Conservation (phyloP, 208 protist species). For the Entamoeba invadens region DNA sequence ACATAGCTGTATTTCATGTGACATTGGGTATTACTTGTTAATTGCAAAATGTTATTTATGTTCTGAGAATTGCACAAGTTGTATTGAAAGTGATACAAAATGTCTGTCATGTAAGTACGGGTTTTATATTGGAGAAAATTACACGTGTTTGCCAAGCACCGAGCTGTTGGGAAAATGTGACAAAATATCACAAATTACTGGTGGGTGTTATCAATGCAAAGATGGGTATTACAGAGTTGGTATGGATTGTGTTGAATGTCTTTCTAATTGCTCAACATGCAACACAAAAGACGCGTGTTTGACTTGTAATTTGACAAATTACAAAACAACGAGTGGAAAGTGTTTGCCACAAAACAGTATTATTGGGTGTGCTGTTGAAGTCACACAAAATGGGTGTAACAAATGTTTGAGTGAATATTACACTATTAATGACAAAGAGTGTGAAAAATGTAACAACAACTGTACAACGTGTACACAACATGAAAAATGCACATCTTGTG, state of each 20-base stretch:
- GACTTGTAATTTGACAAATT: not conserved
- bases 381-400: not conserved
- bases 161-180: not conserved
- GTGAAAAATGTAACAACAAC: not conserved
- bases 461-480: not conserved
- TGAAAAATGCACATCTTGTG: not conserved
- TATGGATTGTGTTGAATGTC: not conserved
- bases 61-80: not conserved
- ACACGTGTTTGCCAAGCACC: not conserved
- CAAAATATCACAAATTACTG: not conserved
- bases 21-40: not conserved
- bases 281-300: not conserved
- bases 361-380: not conserved
- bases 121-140: not conserved
- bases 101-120: not conserved
- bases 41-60: not conserved
- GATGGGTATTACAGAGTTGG: not conserved
- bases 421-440: not conserved
- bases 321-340: not conserved
- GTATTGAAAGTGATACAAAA: not conserved
- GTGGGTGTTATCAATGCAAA: not conserved
- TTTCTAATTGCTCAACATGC: not conserved
- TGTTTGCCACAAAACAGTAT: not conserved
- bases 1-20: not conserved
- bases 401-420: not conserved